Base-by-base conservation (phyloP, 1,284 basidiomycete genomes). In the Apiotrichum akiyoshidainum region DNA sequence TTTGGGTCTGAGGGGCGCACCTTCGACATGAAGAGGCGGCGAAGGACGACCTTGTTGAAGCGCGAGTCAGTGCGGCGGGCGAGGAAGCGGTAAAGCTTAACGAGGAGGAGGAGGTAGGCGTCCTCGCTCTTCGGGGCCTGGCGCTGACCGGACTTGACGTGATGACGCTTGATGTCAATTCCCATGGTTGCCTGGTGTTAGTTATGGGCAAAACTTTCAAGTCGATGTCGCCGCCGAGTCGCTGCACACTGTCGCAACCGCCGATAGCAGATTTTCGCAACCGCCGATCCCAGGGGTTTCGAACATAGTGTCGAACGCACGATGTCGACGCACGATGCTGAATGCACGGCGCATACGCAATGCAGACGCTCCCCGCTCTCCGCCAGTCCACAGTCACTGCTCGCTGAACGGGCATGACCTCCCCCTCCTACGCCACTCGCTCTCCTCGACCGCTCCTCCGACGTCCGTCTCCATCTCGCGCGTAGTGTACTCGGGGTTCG, bases 71-170 rank as follows among this genome's bases (percentile, higher is more conserved):
- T 99, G 75, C 96, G 89, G 76, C 96, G 89, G 67, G 95, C 94
- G 67, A 99, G 84, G 87, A 99, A 99, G 75, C 95, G 92, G 85
- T 99, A 99, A 68, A 99, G 87, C 95, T 99, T 98, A 81, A 99
- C 95, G 65, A 99, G 87, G 75, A 98, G 86, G 77, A 97, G 88
- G 74, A 99, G 87, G 83, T 99, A 98, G 40, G 95, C 94, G 82
- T 99, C 95, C 89, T 98, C 91, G 79, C 92, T 95, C 85, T 92
- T 92, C 80, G 95, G 95, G 68, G 92, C 92, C 69, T 89, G 89
- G 72, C 95, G 88, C 78, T 86, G 83, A 74, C 94, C 89, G 86
- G 95, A 97, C 88, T 91, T 97, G 87, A 97, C 94, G 87, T 99
- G 95, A 84, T 98, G 95, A 81, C 85, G 83, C 79, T 86, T 84